Conservation (phyloP, 805 yeast genomes). For the Candida fluviatilis region DNA sequence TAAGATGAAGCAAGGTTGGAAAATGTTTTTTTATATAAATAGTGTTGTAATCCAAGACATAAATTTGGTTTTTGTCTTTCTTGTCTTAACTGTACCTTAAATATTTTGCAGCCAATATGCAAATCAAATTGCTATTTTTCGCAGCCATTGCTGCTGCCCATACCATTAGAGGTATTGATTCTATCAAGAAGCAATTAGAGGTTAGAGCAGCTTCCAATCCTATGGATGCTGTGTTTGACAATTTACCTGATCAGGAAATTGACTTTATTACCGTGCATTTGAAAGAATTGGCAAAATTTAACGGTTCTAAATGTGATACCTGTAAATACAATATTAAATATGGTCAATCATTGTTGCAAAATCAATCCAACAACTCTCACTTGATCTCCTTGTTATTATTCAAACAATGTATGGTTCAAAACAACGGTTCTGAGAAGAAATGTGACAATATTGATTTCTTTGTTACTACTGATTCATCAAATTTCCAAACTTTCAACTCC, state of each 20-base stretch:
- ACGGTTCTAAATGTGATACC: constrained; percentile 30
- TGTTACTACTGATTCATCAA: constrained; percentile 28
- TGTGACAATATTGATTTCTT: constrained; percentile 37
- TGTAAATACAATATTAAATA: constrained; percentile 34
- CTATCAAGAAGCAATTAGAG: constrained; percentile 17
- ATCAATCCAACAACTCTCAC: constrained; percentile 30
- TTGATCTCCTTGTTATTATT: constrained; percentile 32
- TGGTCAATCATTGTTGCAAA: constrained; percentile 21
- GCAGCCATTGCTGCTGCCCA: constrained; percentile 3
- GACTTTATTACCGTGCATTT: constrained; percentile 28
- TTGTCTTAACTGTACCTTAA: background rate
- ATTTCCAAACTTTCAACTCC: constrained; percentile 15
- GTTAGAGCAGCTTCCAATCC: constrained; percentile 16
- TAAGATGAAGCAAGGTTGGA: no score
- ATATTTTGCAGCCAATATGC: constrained; percentile 4
- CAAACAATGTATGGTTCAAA: constrained; percentile 27
- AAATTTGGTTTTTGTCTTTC: no score
- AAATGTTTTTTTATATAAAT: no score
- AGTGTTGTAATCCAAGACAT: background rate
- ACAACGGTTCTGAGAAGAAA: constrained; percentile 24
- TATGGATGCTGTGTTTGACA: constrained; percentile 22
- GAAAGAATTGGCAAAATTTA: constrained; percentile 21
- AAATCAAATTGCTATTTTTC: background rate
- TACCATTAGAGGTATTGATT: constrained; percentile 22
- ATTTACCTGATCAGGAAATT: constrained; percentile 19